phyloP scores from a whole-genome alignment of 352 stramenopile genomes.

The Aphanomyces cochlioides region DNA sequence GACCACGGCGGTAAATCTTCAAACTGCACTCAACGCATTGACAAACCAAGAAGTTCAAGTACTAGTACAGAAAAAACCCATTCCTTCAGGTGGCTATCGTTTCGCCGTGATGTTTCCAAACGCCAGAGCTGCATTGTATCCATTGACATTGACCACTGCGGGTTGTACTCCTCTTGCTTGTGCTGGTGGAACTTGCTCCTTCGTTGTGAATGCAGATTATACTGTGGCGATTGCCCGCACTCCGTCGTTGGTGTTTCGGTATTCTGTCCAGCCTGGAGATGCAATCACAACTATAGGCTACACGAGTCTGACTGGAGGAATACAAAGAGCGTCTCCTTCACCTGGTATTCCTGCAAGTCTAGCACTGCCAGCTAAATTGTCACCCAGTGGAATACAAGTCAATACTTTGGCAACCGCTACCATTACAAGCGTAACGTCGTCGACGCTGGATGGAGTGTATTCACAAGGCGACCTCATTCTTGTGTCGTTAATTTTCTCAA shows the following conservation, averaged over 20 bases:
- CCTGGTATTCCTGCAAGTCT: constrained; percentile 37
- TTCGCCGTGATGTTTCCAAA: constrained; percentile 53
- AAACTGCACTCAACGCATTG: constrained; percentile 6
- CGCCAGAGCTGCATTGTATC: constrained; percentile 38
- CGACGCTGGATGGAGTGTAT: constrained; percentile 50
- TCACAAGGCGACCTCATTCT: constrained; percentile 58
- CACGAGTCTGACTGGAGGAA: constrained; percentile 38
- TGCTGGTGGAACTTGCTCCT: constrained; percentile 38
- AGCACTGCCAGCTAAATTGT: constrained; percentile 35
- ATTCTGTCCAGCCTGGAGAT: constrained; percentile 47
- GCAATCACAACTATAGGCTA: constrained; percentile 33
- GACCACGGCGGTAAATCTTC: background rate
- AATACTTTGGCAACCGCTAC: constrained; percentile 39
- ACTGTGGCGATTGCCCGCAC: constrained; percentile 38
- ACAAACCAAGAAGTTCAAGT: constrained; percentile 12
- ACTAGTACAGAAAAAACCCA: background rate
- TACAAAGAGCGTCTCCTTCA: constrained; percentile 43
- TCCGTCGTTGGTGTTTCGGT: constrained; percentile 51
- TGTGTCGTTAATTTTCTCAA: constrained; percentile 51
- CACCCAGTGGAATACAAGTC: constrained; percentile 37
- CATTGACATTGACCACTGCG: constrained; percentile 33
- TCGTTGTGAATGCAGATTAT: constrained; percentile 53
- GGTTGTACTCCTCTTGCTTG: constrained; percentile 52
- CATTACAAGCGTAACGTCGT: constrained; percentile 42
- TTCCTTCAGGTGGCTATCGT: constrained; percentile 32